Percentiles rank a stretch among this genome's conserved stretches.
phyloP scores from a whole-genome alignment of 140 eudicot species.

The Ambrosia hybrid region DNA sequence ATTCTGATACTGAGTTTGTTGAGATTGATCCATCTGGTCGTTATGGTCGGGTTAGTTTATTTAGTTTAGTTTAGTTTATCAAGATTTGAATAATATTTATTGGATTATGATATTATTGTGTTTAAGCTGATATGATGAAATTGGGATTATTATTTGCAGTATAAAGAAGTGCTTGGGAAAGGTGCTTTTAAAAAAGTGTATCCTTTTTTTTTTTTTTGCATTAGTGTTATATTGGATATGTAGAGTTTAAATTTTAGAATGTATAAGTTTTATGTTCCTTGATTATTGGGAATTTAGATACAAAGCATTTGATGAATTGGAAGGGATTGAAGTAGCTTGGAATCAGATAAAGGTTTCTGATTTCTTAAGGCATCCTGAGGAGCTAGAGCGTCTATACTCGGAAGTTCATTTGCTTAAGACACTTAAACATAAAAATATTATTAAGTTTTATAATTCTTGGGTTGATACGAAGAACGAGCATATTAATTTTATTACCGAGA shows the following conservation, averaged over 20 bases:
- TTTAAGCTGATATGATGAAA: no score
- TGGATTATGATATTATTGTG: constrained; percentile 7
- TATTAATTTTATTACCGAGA: constrained; percentile 93
- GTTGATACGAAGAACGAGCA: constrained; percentile 71
- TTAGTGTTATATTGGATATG: neutral
- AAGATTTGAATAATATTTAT: constrained; percentile 5
- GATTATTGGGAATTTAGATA: constrained; percentile 51
- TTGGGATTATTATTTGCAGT: constrained; percentile 74
- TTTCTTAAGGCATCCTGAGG: constrained; percentile 64
- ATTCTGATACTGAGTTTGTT: constrained; percentile 70
- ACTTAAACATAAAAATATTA: constrained; percentile 90
- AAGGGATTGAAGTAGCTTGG: constrained; percentile 98
- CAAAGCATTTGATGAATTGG: constrained; percentile 89
- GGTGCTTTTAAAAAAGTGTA: constrained; percentile 99
- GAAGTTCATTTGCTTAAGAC: constrained; percentile 97
- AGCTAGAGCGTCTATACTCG: constrained; percentile 79
- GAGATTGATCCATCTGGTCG: constrained; percentile 93
- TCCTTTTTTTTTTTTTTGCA: constrained; percentile 48
- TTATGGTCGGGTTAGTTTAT: constrained; percentile 85
- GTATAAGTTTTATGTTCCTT: constrained; percentile 35
- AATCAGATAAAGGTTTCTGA: constrained; percentile 89
- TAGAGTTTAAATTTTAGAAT: neutral
- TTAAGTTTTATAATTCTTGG: no score
- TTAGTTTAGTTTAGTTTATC: neutral
- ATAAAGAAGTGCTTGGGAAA: constrained; percentile 88